Conservation (phyloP, 2,329 filamentous ascomycete species). For the Didymella sp. region DNA sequence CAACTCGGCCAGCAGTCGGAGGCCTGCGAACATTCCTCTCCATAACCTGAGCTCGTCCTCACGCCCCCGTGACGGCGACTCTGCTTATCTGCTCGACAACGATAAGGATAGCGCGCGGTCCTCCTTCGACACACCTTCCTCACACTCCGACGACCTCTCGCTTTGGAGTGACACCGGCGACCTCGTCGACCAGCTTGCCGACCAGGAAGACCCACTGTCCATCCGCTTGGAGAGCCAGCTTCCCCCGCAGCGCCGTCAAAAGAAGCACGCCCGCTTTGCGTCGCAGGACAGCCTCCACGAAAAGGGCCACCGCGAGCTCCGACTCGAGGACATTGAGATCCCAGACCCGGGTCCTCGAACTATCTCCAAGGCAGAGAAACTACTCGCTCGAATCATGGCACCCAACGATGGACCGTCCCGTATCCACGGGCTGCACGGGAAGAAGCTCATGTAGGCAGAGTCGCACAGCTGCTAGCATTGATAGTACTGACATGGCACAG, state of each 20-base stretch:
- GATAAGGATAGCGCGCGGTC: constrained; percentile 61
- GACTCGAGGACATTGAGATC: constrained; percentile 78
- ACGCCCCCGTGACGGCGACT: constrained; percentile 50
- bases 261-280: constrained; percentile 75
- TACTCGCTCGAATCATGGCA: constrained; percentile 86
- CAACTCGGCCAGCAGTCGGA: constrained; percentile 66
- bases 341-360: constrained; percentile 70
- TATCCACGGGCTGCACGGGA: constrained; percentile 92
- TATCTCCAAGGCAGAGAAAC: constrained; percentile 71
- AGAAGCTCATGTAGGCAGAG: constrained; percentile 79
- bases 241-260: constrained; percentile 55
- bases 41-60: constrained; percentile 68
- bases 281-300: constrained; percentile 54
- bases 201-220: constrained; percentile 81
- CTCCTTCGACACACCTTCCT: constrained; percentile 62
- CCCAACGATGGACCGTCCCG: constrained; percentile 71
- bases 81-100: constrained; percentile 50
- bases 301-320: constrained; percentile 57
- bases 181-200: constrained; percentile 86
- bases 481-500: constrained; percentile 58
- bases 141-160: constrained; percentile 73
- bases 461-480: neutral
- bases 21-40: constrained; percentile 87
- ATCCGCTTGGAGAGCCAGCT: constrained; percentile 71
- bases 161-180: constrained; percentile 96